phyloP scores from a whole-genome alignment of 2,329 filamentous ascomycete genomes.

The Emericellopsis atlantica region DNA sequence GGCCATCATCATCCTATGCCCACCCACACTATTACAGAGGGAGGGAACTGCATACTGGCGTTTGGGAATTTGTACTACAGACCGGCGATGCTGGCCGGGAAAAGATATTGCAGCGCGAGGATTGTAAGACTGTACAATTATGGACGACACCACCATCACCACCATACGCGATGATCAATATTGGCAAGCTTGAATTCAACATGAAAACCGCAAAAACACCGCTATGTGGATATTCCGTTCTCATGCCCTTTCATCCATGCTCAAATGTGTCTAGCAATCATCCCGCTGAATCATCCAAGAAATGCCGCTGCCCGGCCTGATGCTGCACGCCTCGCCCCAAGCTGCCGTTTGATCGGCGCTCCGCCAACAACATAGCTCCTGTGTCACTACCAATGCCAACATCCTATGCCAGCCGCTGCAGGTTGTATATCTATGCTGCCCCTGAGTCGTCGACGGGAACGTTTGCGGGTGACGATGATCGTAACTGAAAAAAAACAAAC shows the following conservation, averaged over 20 bases:
- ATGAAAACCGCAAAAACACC: background rate
- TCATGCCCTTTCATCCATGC: background rate
- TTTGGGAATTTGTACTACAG: conserved; percentile 2
- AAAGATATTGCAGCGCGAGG: background rate
- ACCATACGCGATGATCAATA: background rate
- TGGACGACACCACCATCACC: too few relatives aligned
- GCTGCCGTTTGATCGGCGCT: too few relatives aligned
- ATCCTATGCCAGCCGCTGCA: conserved; percentile 11
- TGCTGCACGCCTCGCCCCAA: too few relatives aligned
- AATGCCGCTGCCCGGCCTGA: too few relatives aligned
- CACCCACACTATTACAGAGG: too few relatives aligned
- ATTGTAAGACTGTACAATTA: conserved; percentile 1
- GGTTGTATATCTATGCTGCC: conserved; percentile 1
- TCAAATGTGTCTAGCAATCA: too few relatives aligned
- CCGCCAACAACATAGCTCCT: too few relatives aligned
- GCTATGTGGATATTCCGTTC: background rate
- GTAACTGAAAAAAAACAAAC: conserved; percentile 8
- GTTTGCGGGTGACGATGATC: too few relatives aligned
- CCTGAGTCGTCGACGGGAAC: background rate
- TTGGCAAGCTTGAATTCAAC: background rate
- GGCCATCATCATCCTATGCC: too few relatives aligned
- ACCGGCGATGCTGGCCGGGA: background rate
- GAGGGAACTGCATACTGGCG: background rate
- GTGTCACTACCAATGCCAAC: too few relatives aligned
- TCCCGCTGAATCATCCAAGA: too few relatives aligned